Conservation (phyloP, 441 rosid genomes). For the Erysimum cheiri region DNA sequence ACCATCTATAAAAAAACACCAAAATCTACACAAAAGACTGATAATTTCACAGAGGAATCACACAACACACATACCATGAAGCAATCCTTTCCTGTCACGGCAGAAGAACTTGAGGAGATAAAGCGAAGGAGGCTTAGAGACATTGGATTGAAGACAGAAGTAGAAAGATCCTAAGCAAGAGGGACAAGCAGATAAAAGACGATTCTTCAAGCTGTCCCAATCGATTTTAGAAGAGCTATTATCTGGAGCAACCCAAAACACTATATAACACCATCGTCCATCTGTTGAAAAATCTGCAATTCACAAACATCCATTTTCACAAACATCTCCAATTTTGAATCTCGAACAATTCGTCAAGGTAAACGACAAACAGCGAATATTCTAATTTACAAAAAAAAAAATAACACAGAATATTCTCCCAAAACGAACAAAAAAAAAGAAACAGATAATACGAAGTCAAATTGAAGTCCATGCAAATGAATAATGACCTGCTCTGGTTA, state of each 20-base stretch:
- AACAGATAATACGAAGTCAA: not conserved
- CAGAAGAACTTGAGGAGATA: slow-evolving; percentile 56
- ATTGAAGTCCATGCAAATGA: not conserved
- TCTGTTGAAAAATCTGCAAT: slow-evolving; percentile 59
- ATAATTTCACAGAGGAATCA: not conserved
- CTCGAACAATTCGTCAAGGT: slow-evolving; percentile 32
- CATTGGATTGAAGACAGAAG: slow-evolving; percentile 43
- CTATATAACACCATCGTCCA: slow-evolving; percentile 64
- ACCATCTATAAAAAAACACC: not conserved
- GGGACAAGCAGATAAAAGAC: slow-evolving; percentile 55
- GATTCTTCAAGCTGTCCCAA: slow-evolving; percentile 61
- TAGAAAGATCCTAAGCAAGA: slow-evolving; percentile 48
- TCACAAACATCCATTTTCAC: slow-evolving; percentile 3
- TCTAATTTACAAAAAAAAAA: not conserved
- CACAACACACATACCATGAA: slow-evolving; percentile 48
- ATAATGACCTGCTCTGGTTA: slow-evolving; percentile 52
- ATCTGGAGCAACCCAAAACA: slow-evolving; percentile 57
- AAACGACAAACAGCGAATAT: slow-evolving; percentile 41
- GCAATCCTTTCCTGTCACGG: slow-evolving; percentile 54
- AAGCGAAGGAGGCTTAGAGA: slow-evolving; percentile 47
- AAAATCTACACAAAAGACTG: not conserved
- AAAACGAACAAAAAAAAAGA: not conserved
- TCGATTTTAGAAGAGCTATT: slow-evolving; percentile 42
- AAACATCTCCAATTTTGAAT: not conserved
- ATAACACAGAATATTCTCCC: not conserved